These are phyloP conservation scores for Saccharomycopsis vini DNA, from an alignment of 805 yeast species.

Conservation along the genomic window DNA sequence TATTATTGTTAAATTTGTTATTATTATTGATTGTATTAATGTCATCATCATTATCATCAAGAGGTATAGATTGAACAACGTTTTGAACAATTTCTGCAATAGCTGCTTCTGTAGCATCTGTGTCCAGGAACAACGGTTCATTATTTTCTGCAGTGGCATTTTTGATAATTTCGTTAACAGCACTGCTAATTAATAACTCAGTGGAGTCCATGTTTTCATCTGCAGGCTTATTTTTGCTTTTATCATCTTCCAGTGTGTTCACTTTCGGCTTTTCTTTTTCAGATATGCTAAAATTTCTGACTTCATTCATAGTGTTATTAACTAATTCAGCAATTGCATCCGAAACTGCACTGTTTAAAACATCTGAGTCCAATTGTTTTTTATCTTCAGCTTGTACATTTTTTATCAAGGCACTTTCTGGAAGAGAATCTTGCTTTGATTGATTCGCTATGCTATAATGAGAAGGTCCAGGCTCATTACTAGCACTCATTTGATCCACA, in stretches of 20 bases:
- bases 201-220: not conserved
- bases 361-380: not conserved
- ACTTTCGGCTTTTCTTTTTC: not conserved
- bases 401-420: not conserved
- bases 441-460: not conserved
- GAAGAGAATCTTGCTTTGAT: not conserved
- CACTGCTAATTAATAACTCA: conserved; percentile 12
- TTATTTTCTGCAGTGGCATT: conserved; percentile 2
- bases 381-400: not conserved
- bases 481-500: not conserved
- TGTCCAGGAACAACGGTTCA: too few relatives aligned
- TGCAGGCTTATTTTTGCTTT: not conserved
- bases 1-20: too few relatives aligned
- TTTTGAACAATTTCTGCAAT: conserved; percentile 18
- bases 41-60: not conserved
- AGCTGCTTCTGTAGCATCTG: conserved; percentile 10
- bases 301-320: not conserved
- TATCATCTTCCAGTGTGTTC: not conserved
- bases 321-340: conserved; percentile 10
- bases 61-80: conserved; percentile 7
- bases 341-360: not conserved
- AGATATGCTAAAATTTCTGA: not conserved
- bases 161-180: conserved; percentile 14
- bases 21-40: too few relatives aligned
- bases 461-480: not conserved